Evolutionary conservation across 2,329 filamentous ascomycete species (phyloP).

Genomic region (Diaporthe australafricana): DNA sequence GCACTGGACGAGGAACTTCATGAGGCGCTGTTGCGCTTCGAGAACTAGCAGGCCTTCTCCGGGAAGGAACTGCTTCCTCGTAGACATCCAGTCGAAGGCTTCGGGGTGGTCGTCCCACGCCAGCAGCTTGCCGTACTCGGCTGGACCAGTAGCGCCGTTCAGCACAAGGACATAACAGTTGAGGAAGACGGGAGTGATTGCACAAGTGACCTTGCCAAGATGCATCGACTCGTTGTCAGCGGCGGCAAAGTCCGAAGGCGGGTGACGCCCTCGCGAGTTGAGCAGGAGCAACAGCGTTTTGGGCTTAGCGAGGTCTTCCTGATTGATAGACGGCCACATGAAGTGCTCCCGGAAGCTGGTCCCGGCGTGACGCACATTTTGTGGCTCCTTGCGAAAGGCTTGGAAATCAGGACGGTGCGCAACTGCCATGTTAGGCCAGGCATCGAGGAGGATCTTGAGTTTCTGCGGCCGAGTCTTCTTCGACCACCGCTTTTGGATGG

Average conservation of each 20-base stretch:
- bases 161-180: conserved; percentile 50
- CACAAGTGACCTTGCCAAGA: conserved; percentile 44
- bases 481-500: conserved; percentile 64
- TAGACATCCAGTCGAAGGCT: conserved; percentile 52
- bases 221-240: conserved; percentile 54
- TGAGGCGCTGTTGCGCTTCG: conserved; percentile 60
- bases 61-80: conserved; percentile 51
- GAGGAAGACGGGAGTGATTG: conserved; percentile 45
- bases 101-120: conserved; percentile 49
- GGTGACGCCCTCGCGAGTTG: conserved; percentile 61
- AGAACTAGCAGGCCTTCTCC: conserved; percentile 62
- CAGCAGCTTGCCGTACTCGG: conserved; percentile 52
- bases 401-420: conserved; percentile 65
- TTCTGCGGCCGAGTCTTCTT: conserved; percentile 63
- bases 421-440: conserved; percentile 62
- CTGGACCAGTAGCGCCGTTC: conserved; percentile 41
- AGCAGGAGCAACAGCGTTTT: conserved; percentile 62
- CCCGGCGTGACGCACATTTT: conserved; percentile 35
- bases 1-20: conserved; percentile 61
- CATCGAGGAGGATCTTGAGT: conserved; percentile 57
- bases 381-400: conserved; percentile 45
- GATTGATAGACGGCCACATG: conserved; percentile 67
- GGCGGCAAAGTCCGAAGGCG: conserved; percentile 58
- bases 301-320: conserved; percentile 62
- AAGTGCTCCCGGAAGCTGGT: conserved; percentile 49